Conservation (phyloP, 257 asterid species). For the Buddleja alternifolia region DNA sequence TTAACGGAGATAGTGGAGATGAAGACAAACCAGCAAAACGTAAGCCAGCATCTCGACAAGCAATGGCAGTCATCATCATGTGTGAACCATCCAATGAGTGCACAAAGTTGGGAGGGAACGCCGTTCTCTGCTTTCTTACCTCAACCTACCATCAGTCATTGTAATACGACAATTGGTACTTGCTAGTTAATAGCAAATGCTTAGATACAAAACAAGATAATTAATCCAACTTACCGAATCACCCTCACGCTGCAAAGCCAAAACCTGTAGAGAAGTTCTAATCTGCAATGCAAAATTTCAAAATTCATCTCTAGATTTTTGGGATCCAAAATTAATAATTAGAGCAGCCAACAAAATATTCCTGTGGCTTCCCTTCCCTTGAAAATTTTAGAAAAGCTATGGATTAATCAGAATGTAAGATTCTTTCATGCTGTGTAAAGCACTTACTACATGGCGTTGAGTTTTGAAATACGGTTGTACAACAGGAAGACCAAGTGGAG, state of each 20-base stretch:
- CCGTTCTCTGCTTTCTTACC: conserved; percentile 83
- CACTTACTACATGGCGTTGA: conserved; percentile 78
- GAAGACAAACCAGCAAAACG: conserved; percentile 74
- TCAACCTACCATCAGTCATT: conserved; percentile 60
- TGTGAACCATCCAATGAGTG: conserved; percentile 94
- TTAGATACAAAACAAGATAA: conserved; percentile 23
- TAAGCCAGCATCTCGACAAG: conserved; percentile 86
- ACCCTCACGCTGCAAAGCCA: conserved; percentile 85
- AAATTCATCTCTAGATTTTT: conserved; percentile 17
- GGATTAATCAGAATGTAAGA: conserved; percentile 5
- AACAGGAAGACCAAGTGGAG: conserved; percentile 99
- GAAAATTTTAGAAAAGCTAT: background rate
- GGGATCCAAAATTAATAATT: conserved; percentile 8
- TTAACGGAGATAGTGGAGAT: no score
- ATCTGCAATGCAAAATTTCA: conserved; percentile 52
- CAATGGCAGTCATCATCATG: conserved; percentile 99
- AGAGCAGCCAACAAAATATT: background rate
- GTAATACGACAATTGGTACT: conserved; percentile 22
- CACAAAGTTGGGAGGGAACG: conserved; percentile 97
- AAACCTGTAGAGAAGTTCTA: conserved; percentile 87
- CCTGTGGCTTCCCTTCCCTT: background rate
- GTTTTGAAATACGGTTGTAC: conserved; percentile 89
- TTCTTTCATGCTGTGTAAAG: background rate
- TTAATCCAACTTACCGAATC: conserved; percentile 56
- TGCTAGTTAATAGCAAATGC: conserved; percentile 25